Base-by-base conservation (phyloP, 2,329 filamentous ascomycete species). In the Ilyonectria sp. region DNA sequence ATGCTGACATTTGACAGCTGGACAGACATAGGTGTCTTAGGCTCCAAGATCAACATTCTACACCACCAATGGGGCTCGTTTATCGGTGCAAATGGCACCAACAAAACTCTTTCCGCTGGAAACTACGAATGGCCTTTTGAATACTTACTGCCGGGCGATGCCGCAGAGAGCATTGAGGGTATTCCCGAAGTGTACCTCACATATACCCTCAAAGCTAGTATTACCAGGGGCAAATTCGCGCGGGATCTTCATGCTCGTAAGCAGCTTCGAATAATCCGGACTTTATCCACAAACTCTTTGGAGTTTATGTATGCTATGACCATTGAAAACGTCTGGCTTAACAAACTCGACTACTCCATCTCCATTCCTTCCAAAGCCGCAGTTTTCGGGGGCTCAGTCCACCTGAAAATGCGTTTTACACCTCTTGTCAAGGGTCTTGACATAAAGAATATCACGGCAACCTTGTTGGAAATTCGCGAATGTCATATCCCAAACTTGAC, bases 321-420 rank as follows among this genome's bases (percentile, higher is more conserved):
- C 66, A 94, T 98, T 70, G 94, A 98, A 80, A 97, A 98, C 77
- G 92, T 97, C 67, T 99, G 96, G 96, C 92, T 94, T 2, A 95
- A 97, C 83, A 99, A 99, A 84, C 89, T 98, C 73, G 94, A 97
- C 79, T 98, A 98, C 82, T 95, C 94, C 37, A 94, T 99, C 65
- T 91, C 93, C 55, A 93, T 97, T 15, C 95, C 95, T 0, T 94
- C 93, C 75, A 98, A 97, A 82, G 95, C 95, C 2, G 92, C 97
- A 57, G 92, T 97, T 7, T 97, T 98, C 75, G 96, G 96, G 43
- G 95, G 94, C 11, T 87, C 87, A n/a, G 90, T 98, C 44, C 90
- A 90, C 1, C 86, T 97, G 47, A 91, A 97, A 71, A 95, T 97
- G 83, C 90, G 93, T 63, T 90, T 98, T 68, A 93, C 94, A 1